A percentile compares a stretch with the other conserved stretches of the same genome.
Evolutionary conservation across 805 yeast genomes (phyloP).

Genomic region (Candida peoriensis): DNA sequence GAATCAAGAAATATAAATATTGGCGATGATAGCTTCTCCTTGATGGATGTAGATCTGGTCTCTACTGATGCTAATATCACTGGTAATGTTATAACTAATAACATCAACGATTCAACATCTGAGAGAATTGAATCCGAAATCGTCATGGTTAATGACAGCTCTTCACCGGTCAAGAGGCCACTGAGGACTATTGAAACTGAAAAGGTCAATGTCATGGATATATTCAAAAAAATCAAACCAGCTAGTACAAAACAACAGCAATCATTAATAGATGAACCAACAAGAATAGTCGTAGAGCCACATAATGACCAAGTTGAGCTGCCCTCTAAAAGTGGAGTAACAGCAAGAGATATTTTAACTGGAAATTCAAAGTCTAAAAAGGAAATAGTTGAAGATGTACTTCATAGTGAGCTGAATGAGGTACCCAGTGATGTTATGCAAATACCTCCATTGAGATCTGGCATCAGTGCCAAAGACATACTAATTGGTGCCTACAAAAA

Average conservation of each 20-base stretch:
- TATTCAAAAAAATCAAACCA: slow-evolving; percentile 3
- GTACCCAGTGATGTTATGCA: slow-evolving; percentile 1
- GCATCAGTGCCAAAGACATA: slow-evolving; percentile 1
- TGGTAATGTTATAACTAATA: too few species aligned
- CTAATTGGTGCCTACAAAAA: slow-evolving; percentile 1
- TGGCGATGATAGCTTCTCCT: too few species aligned
- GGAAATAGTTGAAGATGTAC: background rate
- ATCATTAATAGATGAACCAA: background rate
- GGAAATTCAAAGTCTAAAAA: background rate
- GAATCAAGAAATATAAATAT: too few species aligned
- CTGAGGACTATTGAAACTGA: too few species aligned
- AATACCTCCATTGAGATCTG: background rate
- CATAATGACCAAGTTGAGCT: slow-evolving; percentile 1
- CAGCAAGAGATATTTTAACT: slow-evolving; percentile 1
- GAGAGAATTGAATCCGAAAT: too few species aligned
- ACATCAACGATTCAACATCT: too few species aligned
- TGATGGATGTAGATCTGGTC: too few species aligned
- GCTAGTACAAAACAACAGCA: background rate
- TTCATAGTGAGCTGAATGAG: background rate
- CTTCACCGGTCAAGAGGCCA: too few species aligned
- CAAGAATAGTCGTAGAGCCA: background rate
- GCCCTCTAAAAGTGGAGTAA: background rate
- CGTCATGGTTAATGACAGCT: too few species aligned
- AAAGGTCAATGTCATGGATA: slow-evolving; percentile 6
- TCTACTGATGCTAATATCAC: too few species aligned